These are phyloP conservation scores for Phellopilus nigrolimitatus DNA, from an alignment of 1,284 basidiomycete species.

Conservation along the genomic window DNA sequence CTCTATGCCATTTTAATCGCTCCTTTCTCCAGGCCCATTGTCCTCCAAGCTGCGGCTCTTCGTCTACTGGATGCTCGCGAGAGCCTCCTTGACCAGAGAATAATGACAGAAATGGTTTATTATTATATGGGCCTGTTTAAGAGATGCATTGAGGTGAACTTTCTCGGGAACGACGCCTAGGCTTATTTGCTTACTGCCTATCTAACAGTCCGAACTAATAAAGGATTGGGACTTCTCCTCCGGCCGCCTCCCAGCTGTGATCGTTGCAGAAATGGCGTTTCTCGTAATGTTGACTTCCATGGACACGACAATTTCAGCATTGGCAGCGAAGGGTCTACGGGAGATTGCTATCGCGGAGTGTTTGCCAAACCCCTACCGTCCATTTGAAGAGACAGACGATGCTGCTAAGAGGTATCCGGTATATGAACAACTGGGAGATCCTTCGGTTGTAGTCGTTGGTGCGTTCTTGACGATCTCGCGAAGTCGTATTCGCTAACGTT, in stretches of 20 bases:
- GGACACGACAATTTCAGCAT: slow-evolving; percentile 57
- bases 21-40: slow-evolving; percentile 41
- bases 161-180: neutral
- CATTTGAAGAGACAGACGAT: slow-evolving; percentile 17
- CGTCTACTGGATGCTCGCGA: slow-evolving; percentile 53
- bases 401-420: slow-evolving; percentile 56
- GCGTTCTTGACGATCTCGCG: slow-evolving; percentile 23
- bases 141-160: slow-evolving; percentile 41
- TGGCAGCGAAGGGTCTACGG: slow-evolving; percentile 65
- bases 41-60: slow-evolving; percentile 50
- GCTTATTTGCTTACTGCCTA: neutral
- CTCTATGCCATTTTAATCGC: slow-evolving; percentile 7
- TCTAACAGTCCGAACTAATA: slow-evolving; percentile 8
- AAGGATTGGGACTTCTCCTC: slow-evolving; percentile 39
- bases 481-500: slow-evolving; percentile 13
- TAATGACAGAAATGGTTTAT: slow-evolving; percentile 61
- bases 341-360: slow-evolving; percentile 62
- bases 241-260: slow-evolving; percentile 55
- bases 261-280: slow-evolving; percentile 65
- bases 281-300: slow-evolving; percentile 65
- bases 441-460: slow-evolving; percentile 65
- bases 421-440: slow-evolving; percentile 75
- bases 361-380: slow-evolving; percentile 44
- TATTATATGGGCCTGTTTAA: slow-evolving; percentile 56
- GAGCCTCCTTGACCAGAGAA: slow-evolving; percentile 55